Percentiles rank a stretch among this genome's conserved stretches.
phyloP scores from a whole-genome alignment of 768 basidiomycete genomes.

The Suillus americanus region DNA sequence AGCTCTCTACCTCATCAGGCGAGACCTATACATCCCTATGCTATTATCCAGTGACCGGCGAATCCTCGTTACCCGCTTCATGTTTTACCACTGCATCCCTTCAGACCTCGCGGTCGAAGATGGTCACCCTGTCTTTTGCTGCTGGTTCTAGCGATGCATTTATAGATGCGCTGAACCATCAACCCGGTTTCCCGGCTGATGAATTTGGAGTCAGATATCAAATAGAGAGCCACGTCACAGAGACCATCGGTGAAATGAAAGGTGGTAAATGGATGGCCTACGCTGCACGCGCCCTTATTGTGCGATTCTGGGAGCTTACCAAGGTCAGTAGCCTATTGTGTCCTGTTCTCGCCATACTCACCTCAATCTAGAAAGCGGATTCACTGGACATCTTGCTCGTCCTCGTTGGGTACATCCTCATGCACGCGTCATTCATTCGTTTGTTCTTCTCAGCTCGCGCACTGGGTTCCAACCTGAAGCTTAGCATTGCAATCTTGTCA shows the following conservation, averaged over 20 bases:
- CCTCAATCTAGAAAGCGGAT: slow-evolving; percentile 72
- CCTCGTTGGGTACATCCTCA: slow-evolving; percentile 88
- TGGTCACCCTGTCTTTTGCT: slow-evolving; percentile 51
- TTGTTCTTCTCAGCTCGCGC: slow-evolving; percentile 86
- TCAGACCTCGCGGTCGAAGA: slow-evolving; percentile 36
- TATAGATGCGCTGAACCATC: slow-evolving; percentile 36
- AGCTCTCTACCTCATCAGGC: slow-evolving; percentile 42
- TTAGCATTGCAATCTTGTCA: slow-evolving; percentile 70
- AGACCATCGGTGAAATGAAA: slow-evolving; percentile 68
- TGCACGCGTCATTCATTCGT: slow-evolving; percentile 94
- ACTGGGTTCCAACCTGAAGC: slow-evolving; percentile 76
- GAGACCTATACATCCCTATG: slow-evolving; percentile 53
- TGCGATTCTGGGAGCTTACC: slow-evolving; percentile 84
- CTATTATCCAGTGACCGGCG: slow-evolving; percentile 35
- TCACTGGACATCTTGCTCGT: slow-evolving; percentile 95
- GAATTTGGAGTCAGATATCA: slow-evolving; percentile 48
- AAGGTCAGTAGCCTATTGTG: slow-evolving; percentile 48
- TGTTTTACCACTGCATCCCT: slow-evolving; percentile 43
- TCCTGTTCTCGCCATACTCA: slow-evolving; percentile 12
- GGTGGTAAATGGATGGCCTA: slow-evolving; percentile 89
- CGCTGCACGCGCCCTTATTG: slow-evolving; percentile 69
- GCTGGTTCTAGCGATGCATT: slow-evolving; percentile 54
- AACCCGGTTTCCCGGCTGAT: slow-evolving; percentile 32
- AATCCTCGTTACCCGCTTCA: slow-evolving; percentile 19
- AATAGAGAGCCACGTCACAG: slow-evolving; percentile 45